Conservation (phyloP, 768 basidiomycete species). For the Pleurotus pulmonarius region DNA sequence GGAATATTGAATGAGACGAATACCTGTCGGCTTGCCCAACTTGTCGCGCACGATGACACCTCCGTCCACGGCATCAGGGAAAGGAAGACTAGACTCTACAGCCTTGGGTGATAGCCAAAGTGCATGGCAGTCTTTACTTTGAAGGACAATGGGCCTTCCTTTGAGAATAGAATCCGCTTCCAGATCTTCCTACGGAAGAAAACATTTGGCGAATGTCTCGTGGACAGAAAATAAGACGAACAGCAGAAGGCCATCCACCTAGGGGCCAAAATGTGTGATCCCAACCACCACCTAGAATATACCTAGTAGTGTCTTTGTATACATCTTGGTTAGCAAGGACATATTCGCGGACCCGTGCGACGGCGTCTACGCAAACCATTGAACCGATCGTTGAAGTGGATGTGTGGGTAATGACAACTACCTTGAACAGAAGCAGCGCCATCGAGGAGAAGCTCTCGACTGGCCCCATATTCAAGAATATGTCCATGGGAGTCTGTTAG, state of each 20-base stretch:
- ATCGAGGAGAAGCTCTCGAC: conserved; percentile 59
- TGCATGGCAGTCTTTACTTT: conserved; percentile 87
- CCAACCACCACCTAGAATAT: conserved; percentile 85
- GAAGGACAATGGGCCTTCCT: conserved; percentile 70
- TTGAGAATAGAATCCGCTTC: conserved; percentile 66
- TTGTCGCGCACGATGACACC: conserved; percentile 74
- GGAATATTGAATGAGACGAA: conserved; percentile 12
- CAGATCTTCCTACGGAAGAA: conserved; percentile 53
- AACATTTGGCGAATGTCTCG: neutral
- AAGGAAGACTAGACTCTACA: conserved; percentile 51
- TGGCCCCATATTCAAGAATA: conserved; percentile 74
- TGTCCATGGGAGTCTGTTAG: conserved; percentile 75
- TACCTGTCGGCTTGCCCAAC: conserved; percentile 68
- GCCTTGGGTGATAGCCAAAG: conserved; percentile 76
- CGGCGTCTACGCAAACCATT: conserved; percentile 45
- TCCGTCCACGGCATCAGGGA: conserved; percentile 73
- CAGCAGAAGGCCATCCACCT: conserved; percentile 64
- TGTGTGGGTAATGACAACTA: conserved; percentile 15
- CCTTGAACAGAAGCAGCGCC: conserved; percentile 59
- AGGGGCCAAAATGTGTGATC: conserved; percentile 79
- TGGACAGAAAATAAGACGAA: conserved; percentile 27
- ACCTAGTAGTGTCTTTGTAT: conserved; percentile 50
- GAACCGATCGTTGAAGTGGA: neutral
- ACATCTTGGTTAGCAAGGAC: conserved; percentile 57
- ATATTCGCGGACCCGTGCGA: conserved; percentile 56